These are phyloP conservation scores for Camellia lanceoleosa DNA, from an alignment of 148 eudicot genomes.

Conservation along the genomic window DNA sequence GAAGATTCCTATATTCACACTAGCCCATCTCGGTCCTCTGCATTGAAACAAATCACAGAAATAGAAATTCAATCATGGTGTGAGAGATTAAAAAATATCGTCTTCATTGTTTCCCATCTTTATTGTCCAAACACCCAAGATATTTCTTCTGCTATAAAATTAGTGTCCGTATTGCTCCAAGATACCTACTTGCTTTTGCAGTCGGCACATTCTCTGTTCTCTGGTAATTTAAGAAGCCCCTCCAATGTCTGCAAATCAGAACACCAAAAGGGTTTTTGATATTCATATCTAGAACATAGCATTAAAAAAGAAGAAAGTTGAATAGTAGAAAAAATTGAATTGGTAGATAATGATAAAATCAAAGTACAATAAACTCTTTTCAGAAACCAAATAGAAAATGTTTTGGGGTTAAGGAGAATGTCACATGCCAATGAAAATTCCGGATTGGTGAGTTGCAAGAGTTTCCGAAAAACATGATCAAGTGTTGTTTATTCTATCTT, in stretches of 20 bases:
- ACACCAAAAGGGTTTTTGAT: neutral
- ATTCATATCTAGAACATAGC: neutral
- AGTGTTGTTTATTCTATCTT: neutral
- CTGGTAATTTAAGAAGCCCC: conserved; percentile 66
- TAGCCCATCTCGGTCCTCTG: conserved; percentile 90
- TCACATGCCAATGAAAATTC: neutral
- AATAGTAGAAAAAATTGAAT: neutral
- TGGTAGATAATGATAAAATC: neutral
- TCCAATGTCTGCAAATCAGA: conserved; percentile 57
- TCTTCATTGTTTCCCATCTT: neutral
- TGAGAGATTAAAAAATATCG: neutral
- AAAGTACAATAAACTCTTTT: neutral
- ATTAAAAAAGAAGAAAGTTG: neutral
- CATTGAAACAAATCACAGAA: conserved; percentile 5
- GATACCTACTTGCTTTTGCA: conserved; percentile 65
- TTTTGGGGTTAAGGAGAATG: too few relatives aligned
- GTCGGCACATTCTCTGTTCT: conserved; percentile 79
- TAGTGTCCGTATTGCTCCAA: neutral
- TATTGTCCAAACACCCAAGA: neutral
- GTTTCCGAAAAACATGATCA: neutral
- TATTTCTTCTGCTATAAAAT: neutral
- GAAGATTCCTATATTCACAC: conserved; percentile 75
- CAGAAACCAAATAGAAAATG: neutral
- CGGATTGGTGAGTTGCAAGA: neutral
- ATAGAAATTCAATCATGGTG: conserved; percentile 9